phyloP scores from a whole-genome alignment of 129 eudicot genomes.

The Centrapalus pauciflorus region DNA sequence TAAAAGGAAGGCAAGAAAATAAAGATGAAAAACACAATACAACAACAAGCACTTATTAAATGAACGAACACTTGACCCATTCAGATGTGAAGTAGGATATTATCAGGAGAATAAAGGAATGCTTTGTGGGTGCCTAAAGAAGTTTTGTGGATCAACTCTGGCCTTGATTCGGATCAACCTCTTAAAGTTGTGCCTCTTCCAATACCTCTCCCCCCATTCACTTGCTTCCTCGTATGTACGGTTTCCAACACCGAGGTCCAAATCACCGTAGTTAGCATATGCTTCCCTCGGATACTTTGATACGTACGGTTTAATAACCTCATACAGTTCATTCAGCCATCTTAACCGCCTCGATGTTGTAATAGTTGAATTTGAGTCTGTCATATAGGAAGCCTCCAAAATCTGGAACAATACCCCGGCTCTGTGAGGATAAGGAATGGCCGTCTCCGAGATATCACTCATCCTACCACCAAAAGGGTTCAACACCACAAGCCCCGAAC shows the following conservation, averaged over 20 bases:
- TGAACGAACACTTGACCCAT: too few species aligned
- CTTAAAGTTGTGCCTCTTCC: constrained; percentile 18
- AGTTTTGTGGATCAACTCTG: constrained; percentile 12
- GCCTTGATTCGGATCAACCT: constrained; percentile 23
- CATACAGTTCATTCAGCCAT: constrained; percentile 11
- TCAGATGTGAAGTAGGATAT: too few species aligned
- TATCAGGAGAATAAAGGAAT: constrained; percentile 25
- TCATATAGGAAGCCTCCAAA: too few species aligned
- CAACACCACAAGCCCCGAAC: not conserved
- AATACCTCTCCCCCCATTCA: constrained; percentile 18
- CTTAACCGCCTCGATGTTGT: not conserved
- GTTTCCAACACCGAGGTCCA: constrained; percentile 23
- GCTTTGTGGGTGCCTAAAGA: constrained; percentile 26
- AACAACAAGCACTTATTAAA: too few species aligned
- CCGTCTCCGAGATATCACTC: constrained; percentile 12
- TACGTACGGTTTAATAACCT: constrained; percentile 19
- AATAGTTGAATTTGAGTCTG: not conserved
- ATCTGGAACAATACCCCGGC: too few species aligned
- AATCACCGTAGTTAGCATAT: constrained; percentile 24
- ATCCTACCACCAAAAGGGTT: constrained; percentile 17
- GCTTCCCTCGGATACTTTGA: constrained; percentile 20
- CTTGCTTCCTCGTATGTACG: not conserved
- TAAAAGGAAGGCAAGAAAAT: too few species aligned
- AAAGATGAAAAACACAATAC: too few species aligned
- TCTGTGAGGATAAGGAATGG: too few species aligned